phyloP scores from a whole-genome alignment of 768 basidiomycete genomes.

The Pleurotus tuoliensis region DNA sequence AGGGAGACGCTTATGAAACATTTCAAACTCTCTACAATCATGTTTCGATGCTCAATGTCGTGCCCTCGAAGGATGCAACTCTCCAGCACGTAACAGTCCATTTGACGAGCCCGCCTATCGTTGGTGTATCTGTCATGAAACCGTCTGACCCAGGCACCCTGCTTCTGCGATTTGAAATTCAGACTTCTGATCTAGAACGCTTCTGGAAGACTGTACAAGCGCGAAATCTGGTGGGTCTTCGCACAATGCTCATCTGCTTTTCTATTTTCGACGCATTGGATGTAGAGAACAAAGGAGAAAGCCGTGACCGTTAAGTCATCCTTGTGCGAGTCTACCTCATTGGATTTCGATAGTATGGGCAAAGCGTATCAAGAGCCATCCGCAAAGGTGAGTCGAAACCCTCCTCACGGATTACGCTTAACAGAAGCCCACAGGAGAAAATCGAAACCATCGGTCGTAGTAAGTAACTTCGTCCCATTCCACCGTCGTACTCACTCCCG shows the following conservation, averaged over 20 bases:
- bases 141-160: slow-evolving; percentile 14
- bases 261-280: too few relatives aligned
- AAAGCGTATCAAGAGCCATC: slow-evolving; percentile 4
- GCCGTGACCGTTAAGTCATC: slow-evolving; percentile 2
- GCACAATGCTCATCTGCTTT: too few relatives aligned
- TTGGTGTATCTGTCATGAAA: slow-evolving; percentile 18
- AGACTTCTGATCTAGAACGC: slow-evolving; percentile 24
- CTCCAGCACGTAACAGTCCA: slow-evolving; percentile 3
- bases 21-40: slow-evolving; percentile 40
- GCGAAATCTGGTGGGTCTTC: slow-evolving; percentile 42
- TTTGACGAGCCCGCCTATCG: slow-evolving; percentile 13
- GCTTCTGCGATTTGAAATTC: slow-evolving; percentile 35
- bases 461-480: background rate
- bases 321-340: background rate
- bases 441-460: slow-evolving; percentile 8
- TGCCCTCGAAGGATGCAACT: slow-evolving; percentile 9
- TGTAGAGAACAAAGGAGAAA: background rate
- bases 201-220: slow-evolving; percentile 39
- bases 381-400: slow-evolving; percentile 5
- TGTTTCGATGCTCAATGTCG: slow-evolving; percentile 21
- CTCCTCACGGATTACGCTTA: background rate
- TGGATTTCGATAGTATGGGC: slow-evolving; percentile 7
- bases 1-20: slow-evolving; percentile 52
- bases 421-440: slow-evolving; percentile 1
- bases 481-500: too few relatives aligned